Percentiles rank a stretch among this genome's conserved stretches.
Evolutionary conservation across 139 green algal species (phyloP).

Genomic region (Spirogloea muscicola): DNA sequence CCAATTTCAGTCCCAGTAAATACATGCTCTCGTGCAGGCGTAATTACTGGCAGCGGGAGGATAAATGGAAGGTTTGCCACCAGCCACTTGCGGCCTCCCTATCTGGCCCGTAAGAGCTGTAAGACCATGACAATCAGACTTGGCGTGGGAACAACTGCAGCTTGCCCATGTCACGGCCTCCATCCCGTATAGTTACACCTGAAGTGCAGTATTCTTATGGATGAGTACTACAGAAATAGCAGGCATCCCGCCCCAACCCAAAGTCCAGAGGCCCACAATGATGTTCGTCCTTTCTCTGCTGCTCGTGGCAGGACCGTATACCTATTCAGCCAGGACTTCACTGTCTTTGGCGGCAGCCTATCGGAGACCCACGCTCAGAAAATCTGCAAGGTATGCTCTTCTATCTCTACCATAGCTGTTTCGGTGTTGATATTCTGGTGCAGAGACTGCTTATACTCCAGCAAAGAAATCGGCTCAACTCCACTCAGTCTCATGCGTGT

Average conservation of each 20-base stretch:
- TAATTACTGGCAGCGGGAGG: slow-evolving; percentile 60
- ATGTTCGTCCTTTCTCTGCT: neutral
- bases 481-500: too few relatives aligned
- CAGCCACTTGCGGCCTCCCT: neutral
- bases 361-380: slow-evolving; percentile 62
- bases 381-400: slow-evolving; percentile 52
- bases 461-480: too few relatives aligned
- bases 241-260: neutral
- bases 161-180: neutral
- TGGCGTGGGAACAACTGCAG: neutral
- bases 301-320: slow-evolving; percentile 23
- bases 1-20: neutral
- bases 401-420: neutral
- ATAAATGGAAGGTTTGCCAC: slow-evolving; percentile 50
- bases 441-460: neutral
- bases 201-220: neutral
- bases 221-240: slow-evolving; percentile 1
- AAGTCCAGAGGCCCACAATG: neutral
- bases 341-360: slow-evolving; percentile 63
- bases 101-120: too few relatives aligned
- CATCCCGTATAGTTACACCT: neutral
- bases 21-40: slow-evolving; percentile 29
- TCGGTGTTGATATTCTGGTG: neutral
- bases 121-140: neutral
- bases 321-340: slow-evolving; percentile 64